Base-by-base conservation (phyloP, 1,284 basidiomycete genomes). In the Puccinia coronata region DNA sequence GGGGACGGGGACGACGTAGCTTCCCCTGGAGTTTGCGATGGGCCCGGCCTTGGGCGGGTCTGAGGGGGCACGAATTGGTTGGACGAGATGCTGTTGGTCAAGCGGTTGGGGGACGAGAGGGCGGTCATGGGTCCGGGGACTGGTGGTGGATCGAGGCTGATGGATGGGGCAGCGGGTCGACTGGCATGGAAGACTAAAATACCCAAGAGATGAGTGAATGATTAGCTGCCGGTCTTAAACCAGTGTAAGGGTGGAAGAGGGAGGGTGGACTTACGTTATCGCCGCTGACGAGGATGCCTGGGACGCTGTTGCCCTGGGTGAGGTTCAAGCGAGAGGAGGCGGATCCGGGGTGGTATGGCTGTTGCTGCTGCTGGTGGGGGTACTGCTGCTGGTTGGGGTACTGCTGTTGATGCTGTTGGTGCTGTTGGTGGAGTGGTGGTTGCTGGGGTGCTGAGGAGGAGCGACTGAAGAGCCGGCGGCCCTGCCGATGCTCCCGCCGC, bases 21-120 rank as follows among this genome's bases (percentile, higher is more conserved):
- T 79, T 85, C 12, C 85, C 85, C 74, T 87, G 85, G 73, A 88
- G 84, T 81, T 87, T 85, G 63, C 85, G 72, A 88, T 84, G 0
- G 87, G 86, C 16, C 87, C 87, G 12, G 87, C 86, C 83, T 87
- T 88, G 34, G 88, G 88, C 2, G 88, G 88, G 85, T 84, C 55
- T 81, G 82, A 39, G 87, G 86, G 0, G 86, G 85, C 25, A 85
- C 86, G 70, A 86, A 85, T n/a, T 85, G 84, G 28, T 84, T 83
- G 47, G 83, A 84, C 57, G 92, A 20, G 90, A 91, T 41, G 55
- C 25, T 57, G 34, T 16, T 41, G 41, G 39, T 57, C 59, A 71
- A 80, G 90, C 89, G 83, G 91, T 89, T 81, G 92, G 89, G 84
- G 91, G 80, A 83, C 91, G 88, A 36, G 90, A 89, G 59, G 11